phyloP scores from a whole-genome alignment of 164 flowering plant species.

The Cinnamomum chago region DNA sequence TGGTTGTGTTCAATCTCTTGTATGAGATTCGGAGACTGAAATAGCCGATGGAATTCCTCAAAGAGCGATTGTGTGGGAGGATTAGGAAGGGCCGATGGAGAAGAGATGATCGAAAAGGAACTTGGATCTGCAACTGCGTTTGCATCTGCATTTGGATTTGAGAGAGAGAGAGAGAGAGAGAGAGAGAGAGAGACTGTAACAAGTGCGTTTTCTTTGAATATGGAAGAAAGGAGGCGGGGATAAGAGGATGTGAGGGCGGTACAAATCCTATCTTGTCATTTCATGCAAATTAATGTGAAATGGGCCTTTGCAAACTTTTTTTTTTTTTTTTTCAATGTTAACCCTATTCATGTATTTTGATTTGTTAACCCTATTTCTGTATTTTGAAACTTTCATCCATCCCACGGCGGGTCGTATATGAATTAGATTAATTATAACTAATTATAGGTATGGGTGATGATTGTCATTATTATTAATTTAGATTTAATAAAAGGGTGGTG shows the following conservation, averaged over 20 bases:
- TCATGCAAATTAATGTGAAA: neutral
- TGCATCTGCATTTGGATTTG: conserved; percentile 7
- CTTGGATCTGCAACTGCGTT: conserved; percentile 15
- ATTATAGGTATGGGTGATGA: too few relatives aligned
- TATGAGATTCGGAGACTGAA: conserved; percentile 7
- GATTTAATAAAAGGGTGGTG: too few relatives aligned
- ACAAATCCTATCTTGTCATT: neutral
- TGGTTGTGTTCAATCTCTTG: neutral
- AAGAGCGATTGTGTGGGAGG: neutral
- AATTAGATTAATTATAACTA: too few relatives aligned
- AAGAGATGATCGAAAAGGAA: conserved; percentile 15
- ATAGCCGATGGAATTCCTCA: neutral
- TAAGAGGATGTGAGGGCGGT: neutral
- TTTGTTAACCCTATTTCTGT: too few relatives aligned
- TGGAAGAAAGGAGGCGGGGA: neutral
- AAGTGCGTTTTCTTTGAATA: neutral
- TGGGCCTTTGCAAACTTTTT: too few relatives aligned
- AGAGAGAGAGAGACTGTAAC: too few relatives aligned
- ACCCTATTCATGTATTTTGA: too few relatives aligned
- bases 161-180: neutral
- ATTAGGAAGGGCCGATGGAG: conserved; percentile 3
- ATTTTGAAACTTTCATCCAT: too few relatives aligned
- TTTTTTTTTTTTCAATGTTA: too few relatives aligned
- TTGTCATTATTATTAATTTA: too few relatives aligned
- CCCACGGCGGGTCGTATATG: too few relatives aligned